Evolutionary conservation across 176 grass and related monocot species (phyloP), one percentile per base, ranked within the genome.

Genomic region (Echinochloa phyllopogon): DNA sequence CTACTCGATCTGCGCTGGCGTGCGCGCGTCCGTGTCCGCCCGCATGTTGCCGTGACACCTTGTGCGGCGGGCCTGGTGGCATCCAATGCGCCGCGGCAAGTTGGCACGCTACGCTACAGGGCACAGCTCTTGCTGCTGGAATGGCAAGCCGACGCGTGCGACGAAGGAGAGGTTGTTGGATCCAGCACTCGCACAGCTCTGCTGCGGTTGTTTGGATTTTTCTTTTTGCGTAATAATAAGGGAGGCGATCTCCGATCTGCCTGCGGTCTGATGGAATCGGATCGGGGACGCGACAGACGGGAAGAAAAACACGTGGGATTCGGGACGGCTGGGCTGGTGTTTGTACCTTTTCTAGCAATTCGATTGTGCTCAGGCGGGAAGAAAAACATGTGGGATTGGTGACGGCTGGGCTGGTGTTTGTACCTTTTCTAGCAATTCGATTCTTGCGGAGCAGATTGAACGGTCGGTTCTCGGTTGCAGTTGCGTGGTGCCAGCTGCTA

Each of bases 401-500:
- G 20, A 69, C 43, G 66, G 4, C 2, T 14, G 18, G 0, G 10
- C 10, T n/a, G 20, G 65, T 38, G 13, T 4, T 47, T 21, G 12
- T 14, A 33, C 21, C 4, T 9, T 70, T 10, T 13, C 67, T 45
- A 7, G 21, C 41, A 47, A 20, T 40, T 42, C 39, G 70, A 5
- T 17, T 36, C 47, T 24, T 27, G 44, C 23, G 17, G 3, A 48
- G 6, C 48, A 14, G 6, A 16, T 27, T 48, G 11, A 72, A 48
- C n/a, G 4, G 41, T 12, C 17, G 3, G 2, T 60, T 60, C 57
- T 21, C 24, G 29, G 29, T 33, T 33, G 29, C 29, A 33, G 20
- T 43, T 15, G 55, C 36, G 74, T 76, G 74, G 18, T n/a, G 52
- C 36, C 20, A 77, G 21, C 53, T 75, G 73, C 50, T 41, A 25